Evolutionary conservation across 179 eudicot species (phyloP), one percentile per base, ranked within the genome.

Genomic region (Silene noctiflora): DNA sequence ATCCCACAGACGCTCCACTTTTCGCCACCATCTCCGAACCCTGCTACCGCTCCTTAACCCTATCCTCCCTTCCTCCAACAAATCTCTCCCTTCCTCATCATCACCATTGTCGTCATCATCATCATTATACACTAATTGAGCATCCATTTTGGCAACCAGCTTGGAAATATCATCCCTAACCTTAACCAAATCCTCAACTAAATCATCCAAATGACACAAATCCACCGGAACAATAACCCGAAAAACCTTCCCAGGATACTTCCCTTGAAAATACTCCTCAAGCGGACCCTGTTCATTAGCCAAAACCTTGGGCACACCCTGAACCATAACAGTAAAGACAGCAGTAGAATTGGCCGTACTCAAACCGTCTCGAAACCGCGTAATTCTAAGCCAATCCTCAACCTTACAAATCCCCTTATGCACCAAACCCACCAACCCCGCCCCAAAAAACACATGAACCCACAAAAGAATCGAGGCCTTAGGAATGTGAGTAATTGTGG

Each of bases 161-260:
- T 85, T 87, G 1, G 91, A 77, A 67, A 95, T 86, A 27, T 87
- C 88, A 71, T 95, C 93, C 77, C 96, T 86, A 78, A 88, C 97
- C 83, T 80, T 83, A 2, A 93, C 88, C 85, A 95, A 79, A 35
- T 93, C 95, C 55, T 91, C 85, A 11, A 83, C 97, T 67, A 91
- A 85, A 84, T 93, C 95, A 77, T 95, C 97, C 76, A 95, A 81
- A 31, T 91, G 86, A 68, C 95, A 89, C 84, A 95, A 88, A 85
- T 95, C 99, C 92, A 95, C 81, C 1, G 99, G 99, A 72, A 95
- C 90, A 61, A 95, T 84, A 16, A 95, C 89, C 75, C 73, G 85
- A 77, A 77, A 88, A 17, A 95, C 86, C 77, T 93, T 93, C 16
- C 93, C 95, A 0, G 97, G 96, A 76, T 93, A 95, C 87, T 83